Percentiles rank a stretch among this genome's conserved stretches.
Conservation (phyloP, 192 early-diverging fungal genomes). For the Linnemannia schmuckeri region DNA sequence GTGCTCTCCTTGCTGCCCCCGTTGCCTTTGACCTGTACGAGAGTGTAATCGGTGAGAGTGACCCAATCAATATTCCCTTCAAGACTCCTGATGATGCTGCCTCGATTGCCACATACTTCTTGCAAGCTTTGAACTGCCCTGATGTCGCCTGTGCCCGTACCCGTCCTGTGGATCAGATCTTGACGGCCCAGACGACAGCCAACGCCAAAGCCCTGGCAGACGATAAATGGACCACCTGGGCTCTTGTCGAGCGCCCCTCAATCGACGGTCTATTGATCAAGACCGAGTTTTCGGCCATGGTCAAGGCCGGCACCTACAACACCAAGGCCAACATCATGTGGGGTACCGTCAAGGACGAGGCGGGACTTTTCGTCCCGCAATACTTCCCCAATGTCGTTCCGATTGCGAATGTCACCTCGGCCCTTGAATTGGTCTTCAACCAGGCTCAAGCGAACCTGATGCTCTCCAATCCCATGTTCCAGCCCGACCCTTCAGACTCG, state of each 20-base stretch:
- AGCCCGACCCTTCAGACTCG: slow-evolving; percentile 14
- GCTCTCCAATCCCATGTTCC: slow-evolving; percentile 9
- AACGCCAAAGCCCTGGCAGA: slow-evolving; percentile 19
- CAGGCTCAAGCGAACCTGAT: not conserved
- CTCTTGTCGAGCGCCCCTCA: slow-evolving; percentile 24
- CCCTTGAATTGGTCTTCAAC: not conserved
- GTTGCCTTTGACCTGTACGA: slow-evolving; percentile 55
- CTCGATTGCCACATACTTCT: slow-evolving; percentile 18
- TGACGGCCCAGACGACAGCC: slow-evolving; percentile 35
- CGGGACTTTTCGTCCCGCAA: slow-evolving; percentile 22
- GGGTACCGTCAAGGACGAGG: slow-evolving; percentile 38
- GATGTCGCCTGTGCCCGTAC: slow-evolving; percentile 28
- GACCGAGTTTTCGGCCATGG: slow-evolving; percentile 41
- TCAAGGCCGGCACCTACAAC: slow-evolving; percentile 51
- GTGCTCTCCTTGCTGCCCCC: slow-evolving; percentile 59
- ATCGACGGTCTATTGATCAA: slow-evolving; percentile 45
- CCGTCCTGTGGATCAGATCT: slow-evolving; percentile 9
- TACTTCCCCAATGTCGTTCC: slow-evolving; percentile 32
- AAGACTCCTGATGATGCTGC: slow-evolving; percentile 14
- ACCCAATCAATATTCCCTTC: slow-evolving; percentile 39
- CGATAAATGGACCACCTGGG: slow-evolving; percentile 31
- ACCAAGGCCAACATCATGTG: slow-evolving; percentile 53
- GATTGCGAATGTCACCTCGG: not conserved
- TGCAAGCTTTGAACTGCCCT: slow-evolving; percentile 13
- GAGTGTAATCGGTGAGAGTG: slow-evolving; percentile 51